phyloP scores from a whole-genome alignment of 2,329 filamentous ascomycete species.

The Epichloe aotearoae region DNA sequence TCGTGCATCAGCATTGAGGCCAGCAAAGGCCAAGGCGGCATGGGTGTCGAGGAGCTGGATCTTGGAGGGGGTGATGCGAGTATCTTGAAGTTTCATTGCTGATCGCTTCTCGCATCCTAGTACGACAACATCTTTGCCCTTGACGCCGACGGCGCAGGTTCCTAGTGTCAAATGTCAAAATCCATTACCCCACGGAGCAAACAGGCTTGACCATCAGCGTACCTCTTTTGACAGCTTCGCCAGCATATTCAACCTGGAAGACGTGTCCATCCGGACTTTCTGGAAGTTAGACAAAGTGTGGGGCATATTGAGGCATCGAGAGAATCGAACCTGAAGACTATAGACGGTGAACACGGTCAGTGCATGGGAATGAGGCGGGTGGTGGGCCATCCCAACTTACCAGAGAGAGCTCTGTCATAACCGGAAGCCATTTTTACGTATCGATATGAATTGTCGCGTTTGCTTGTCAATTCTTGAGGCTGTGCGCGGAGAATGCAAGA shows the following conservation, averaged over 20 bases:
- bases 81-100: slow-evolving; percentile 98
- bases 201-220: slow-evolving; percentile 12
- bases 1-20: slow-evolving; percentile 91
- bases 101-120: slow-evolving; percentile 97
- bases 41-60: slow-evolving; percentile 93
- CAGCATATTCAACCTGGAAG: slow-evolving; percentile 98
- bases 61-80: slow-evolving; percentile 93
- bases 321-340: slow-evolving; percentile 65
- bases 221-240: slow-evolving; percentile 98
- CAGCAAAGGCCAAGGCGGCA: slow-evolving; percentile 92
- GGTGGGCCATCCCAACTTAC: slow-evolving; percentile 40
- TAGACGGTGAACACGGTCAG: slow-evolving; percentile 25
- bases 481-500: background rate
- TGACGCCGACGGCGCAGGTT: slow-evolving; percentile 95
- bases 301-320: background rate
- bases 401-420: slow-evolving; percentile 98
- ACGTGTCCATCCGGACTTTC: slow-evolving; percentile 94
- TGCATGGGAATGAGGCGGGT: background rate
- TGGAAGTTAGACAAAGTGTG: slow-evolving; percentile 28
- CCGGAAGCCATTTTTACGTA: slow-evolving; percentile 61
- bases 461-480: background rate
- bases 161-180: slow-evolving; percentile 34
- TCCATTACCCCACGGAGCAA: slow-evolving; percentile 6
- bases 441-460: background rate
- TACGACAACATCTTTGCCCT: slow-evolving; percentile 87